These are phyloP conservation scores for Stentor coeruleus DNA, from an alignment of 73 alveolate species.

Conservation along the genomic window DNA sequence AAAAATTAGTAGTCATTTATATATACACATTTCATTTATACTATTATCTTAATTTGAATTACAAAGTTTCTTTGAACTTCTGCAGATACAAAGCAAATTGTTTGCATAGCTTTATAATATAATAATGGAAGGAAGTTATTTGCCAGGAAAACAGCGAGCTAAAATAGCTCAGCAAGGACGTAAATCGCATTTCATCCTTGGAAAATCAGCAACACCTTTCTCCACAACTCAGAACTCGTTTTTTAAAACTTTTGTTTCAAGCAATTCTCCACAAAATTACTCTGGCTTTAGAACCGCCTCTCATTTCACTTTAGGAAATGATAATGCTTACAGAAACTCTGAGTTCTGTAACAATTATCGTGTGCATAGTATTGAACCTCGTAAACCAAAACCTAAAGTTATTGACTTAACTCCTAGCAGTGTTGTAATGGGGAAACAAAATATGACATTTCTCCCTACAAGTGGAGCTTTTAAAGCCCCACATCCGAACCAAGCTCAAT, in stretches of 20 bases:
- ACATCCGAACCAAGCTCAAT: background rate
- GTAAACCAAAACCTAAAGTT: background rate
- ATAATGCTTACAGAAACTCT: background rate
- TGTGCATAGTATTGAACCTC: background rate
- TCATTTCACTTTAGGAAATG: background rate
- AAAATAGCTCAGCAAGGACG: slow-evolving; percentile 25
- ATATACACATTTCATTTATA: no score
- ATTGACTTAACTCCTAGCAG: background rate
- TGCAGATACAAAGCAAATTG: no score
- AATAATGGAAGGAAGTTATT: slow-evolving; percentile 9
- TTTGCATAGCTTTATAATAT: background rate
- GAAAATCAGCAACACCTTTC: background rate
- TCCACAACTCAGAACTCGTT: background rate
- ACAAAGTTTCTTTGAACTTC: no score
- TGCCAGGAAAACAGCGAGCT: slow-evolving; percentile 14
- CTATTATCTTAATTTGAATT: no score
- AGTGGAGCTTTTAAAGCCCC: background rate
- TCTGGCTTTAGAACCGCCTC: background rate
- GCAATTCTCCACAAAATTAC: background rate
- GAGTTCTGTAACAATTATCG: background rate
- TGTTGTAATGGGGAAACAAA: background rate
- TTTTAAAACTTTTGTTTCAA: background rate
- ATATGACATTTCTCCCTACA: background rate
- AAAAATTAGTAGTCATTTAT: background rate
- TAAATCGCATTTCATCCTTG: slow-evolving; percentile 14